A percentile compares a stretch with the other conserved stretches of the same genome.
Conservation (phyloP, 768 basidiomycete species). For the Myochromella boudieri region DNA sequence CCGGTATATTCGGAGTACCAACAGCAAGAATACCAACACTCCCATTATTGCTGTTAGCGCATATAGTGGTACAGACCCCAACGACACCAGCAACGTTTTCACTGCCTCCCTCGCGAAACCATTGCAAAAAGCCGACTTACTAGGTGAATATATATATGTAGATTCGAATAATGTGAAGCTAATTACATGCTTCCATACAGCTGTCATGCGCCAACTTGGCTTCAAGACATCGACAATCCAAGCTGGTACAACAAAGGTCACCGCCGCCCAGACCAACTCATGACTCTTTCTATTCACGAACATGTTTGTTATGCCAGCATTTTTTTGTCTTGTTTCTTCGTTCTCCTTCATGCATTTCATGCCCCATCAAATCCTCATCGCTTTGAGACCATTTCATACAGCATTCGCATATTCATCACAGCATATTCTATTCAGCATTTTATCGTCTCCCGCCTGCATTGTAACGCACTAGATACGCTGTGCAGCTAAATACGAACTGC, state of each 20-base stretch:
- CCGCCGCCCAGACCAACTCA: conserved; percentile 37
- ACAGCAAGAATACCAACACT: conserved; percentile 90
- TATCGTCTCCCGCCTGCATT: conserved; percentile 36
- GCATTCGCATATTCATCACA: conserved; percentile 33
- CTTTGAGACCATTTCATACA: conserved; percentile 36
- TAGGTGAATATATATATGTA: conserved; percentile 34
- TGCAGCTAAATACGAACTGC: conserved; percentile 22
- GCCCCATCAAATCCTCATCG: conserved; percentile 26
- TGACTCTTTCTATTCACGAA: conserved; percentile 26
- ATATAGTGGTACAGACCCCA: conserved; percentile 71
- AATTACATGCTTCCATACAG: conserved; percentile 20
- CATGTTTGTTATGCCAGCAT: conserved; percentile 27
- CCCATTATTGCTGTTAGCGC: conserved; percentile 93
- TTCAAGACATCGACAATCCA: conserved; percentile 84
- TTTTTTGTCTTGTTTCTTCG: conserved; percentile 22
- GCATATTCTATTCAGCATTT: conserved; percentile 34
- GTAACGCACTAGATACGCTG: conserved; percentile 46
- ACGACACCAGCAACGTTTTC: conserved; percentile 68
- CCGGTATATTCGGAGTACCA: conserved; percentile 94
- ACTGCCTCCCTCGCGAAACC: conserved; percentile 87
- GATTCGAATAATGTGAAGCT: conserved; percentile 6
- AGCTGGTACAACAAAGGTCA: conserved; percentile 51
- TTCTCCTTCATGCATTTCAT: conserved; percentile 26
- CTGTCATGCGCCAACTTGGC: conserved; percentile 81
- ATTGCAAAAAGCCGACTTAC: conserved; percentile 81